Evolutionary conservation across 805 yeast genomes (phyloP).

Genomic region (Debaryomyces maramus): DNA sequence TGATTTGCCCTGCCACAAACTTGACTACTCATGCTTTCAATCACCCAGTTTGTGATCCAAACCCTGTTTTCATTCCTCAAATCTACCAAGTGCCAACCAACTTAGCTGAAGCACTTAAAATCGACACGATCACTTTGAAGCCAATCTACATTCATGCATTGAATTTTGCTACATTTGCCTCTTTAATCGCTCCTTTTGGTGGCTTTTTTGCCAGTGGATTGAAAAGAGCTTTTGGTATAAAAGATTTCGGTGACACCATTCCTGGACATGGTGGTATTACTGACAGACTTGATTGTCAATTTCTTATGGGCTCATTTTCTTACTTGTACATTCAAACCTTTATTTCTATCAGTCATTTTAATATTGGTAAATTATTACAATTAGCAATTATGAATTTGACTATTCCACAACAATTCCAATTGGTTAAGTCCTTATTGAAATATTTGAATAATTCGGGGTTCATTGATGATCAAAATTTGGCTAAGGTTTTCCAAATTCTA

Average conservation of each 20-base stretch:
- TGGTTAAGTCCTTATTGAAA: conserved; percentile 58
- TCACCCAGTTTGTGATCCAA: conserved; percentile 71
- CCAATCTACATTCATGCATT: conserved; percentile 92
- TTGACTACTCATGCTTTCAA: conserved; percentile 62
- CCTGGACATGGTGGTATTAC: conserved; percentile 99
- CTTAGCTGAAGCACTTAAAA: conserved; percentile 45
- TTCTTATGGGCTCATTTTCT: conserved; percentile 94
- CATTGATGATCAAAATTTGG: conserved; percentile 28
- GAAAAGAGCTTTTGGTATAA: conserved; percentile 92
- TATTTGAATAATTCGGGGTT: conserved; percentile 44
- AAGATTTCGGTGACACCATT: conserved; percentile 96
- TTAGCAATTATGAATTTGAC: conserved; percentile 69
- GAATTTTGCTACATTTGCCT: conserved; percentile 88
- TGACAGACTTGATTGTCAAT: conserved; percentile 97
- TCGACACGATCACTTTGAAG: conserved; percentile 58
- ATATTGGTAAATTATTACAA: conserved; percentile 75
- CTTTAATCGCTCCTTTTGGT: conserved; percentile 96
- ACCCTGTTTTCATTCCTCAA: conserved; percentile 87
- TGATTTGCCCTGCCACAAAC: conserved; percentile 85
- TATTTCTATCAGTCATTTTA: conserved; percentile 68
- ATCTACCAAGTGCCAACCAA: conserved; percentile 72
- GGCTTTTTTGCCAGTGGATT: conserved; percentile 98
- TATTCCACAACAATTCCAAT: conserved; percentile 60
- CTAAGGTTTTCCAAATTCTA: conserved; percentile 30
- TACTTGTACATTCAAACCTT: conserved; percentile 92